A percentile compares a stretch with the other conserved stretches of the same genome.
Conservation (phyloP, 306 rosid genomes). For the Acacia melanoxylon region DNA sequence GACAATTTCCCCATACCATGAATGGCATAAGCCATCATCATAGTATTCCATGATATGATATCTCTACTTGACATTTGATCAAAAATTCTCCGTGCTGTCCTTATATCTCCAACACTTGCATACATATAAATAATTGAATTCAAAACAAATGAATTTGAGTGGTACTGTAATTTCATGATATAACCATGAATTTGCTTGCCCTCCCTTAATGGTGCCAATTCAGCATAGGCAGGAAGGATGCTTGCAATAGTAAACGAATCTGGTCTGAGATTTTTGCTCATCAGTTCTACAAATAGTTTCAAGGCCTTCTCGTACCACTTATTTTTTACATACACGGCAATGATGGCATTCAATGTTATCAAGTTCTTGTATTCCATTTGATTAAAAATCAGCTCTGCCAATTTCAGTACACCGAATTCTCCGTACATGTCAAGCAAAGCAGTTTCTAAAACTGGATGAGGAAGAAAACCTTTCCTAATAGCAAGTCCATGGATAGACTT, state of each 20-base stretch:
- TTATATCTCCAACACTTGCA: constrained; percentile 52
- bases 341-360: constrained; percentile 58
- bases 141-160: constrained; percentile 43
- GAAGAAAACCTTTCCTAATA: constrained; percentile 57
- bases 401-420: constrained; percentile 37
- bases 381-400: constrained; percentile 41
- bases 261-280: constrained; percentile 32
- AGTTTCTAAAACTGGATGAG: constrained; percentile 56
- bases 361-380: constrained; percentile 39
- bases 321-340: constrained; percentile 43
- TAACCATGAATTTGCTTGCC: constrained; percentile 58
- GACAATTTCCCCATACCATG: constrained; percentile 55
- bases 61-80: constrained; percentile 42
- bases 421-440: constrained; percentile 50
- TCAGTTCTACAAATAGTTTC: constrained; percentile 40
- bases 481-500: constrained; percentile 58
- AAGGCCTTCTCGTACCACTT: constrained; percentile 44
- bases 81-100: constrained; percentile 39
- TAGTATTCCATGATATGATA: constrained; percentile 56
- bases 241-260: constrained; percentile 57
- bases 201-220: constrained; percentile 45
- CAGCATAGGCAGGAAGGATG: constrained; percentile 53
- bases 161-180: constrained; percentile 37
- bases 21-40: constrained; percentile 62
- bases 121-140: constrained; percentile 54